phyloP scores from a whole-genome alignment of 306 rosid species.

The Bauhinia variegata region DNA sequence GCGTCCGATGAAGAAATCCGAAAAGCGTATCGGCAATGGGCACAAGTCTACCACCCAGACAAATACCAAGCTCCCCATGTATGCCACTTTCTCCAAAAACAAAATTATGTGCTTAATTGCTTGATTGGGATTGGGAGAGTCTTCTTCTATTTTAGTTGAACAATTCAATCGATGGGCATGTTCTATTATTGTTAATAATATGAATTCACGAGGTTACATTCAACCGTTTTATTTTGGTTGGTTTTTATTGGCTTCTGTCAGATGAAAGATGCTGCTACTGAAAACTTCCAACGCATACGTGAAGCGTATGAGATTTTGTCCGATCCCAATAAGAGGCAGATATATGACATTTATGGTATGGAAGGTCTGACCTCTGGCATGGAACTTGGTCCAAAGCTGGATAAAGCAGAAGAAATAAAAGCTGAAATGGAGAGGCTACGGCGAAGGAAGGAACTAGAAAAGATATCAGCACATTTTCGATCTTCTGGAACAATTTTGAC shows the following conservation, averaged over 20 bases:
- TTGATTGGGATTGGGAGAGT: background rate
- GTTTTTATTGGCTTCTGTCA: conserved; percentile 30
- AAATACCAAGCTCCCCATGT: conserved; percentile 88
- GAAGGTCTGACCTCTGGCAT: conserved; percentile 87
- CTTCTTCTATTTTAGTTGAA: background rate
- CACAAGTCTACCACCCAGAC: conserved; percentile 93
- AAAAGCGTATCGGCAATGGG: conserved; percentile 97
- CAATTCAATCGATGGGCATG: background rate
- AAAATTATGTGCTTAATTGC: background rate
- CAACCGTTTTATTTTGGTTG: background rate
- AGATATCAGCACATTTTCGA: conserved; percentile 59
- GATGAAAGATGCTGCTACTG: conserved; percentile 92
- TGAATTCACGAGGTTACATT: background rate
- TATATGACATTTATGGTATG: conserved; percentile 96
- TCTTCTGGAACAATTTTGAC: conserved; percentile 83
- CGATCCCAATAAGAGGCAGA: conserved; percentile 75
- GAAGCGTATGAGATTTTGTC: conserved; percentile 90
- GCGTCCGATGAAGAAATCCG: conserved; percentile 98
- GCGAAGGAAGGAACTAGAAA: conserved; percentile 67
- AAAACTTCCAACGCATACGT: conserved; percentile 85
- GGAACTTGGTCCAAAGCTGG: conserved; percentile 81
- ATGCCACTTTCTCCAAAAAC: conserved; percentile 7
- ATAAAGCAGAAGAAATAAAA: conserved; percentile 77
- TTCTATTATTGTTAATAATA: conserved; percentile 1
- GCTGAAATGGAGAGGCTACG: conserved; percentile 76